A percentile compares a stretch with the other conserved stretches of the same genome.
phyloP scores from a whole-genome alignment of 2,329 filamentous ascomycete genomes.

The Sporothrix pallida region DNA sequence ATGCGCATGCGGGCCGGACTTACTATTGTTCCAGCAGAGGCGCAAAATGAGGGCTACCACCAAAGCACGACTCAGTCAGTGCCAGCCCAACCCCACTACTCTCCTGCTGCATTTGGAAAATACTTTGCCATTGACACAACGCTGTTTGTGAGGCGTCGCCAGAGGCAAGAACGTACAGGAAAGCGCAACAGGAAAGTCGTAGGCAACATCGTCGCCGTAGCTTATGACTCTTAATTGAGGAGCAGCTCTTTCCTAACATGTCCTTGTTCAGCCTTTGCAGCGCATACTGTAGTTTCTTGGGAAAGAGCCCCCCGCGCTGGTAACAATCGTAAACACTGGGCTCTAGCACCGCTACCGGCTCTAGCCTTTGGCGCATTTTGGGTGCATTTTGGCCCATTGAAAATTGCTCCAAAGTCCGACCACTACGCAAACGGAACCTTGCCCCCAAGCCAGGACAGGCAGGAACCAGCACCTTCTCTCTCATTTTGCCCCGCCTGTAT shows the following conservation, averaged over 20 bases:
- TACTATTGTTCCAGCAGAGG: slow-evolving; percentile 32
- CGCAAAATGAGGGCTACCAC: slow-evolving; percentile 33
- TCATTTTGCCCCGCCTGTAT: slow-evolving; percentile 35
- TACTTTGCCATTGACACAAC: slow-evolving; percentile 19
- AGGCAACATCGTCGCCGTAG: background rate
- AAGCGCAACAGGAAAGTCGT: background rate
- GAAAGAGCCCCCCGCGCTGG: background rate
- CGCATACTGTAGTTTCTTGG: background rate
- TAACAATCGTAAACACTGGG: slow-evolving; percentile 15
- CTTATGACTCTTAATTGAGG: background rate
- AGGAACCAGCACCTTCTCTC: slow-evolving; percentile 28
- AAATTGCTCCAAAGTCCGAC: slow-evolving; percentile 25
- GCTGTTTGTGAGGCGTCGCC: background rate
- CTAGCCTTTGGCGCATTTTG: slow-evolving; percentile 4
- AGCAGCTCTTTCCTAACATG: background rate
- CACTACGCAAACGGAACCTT: slow-evolving; percentile 32
- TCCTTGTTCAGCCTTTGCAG: background rate
- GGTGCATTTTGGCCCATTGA: slow-evolving; percentile 4
- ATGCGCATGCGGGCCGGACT: slow-evolving; percentile 29
- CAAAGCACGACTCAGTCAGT: slow-evolving; percentile 13
- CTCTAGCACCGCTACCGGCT: slow-evolving; percentile 2
- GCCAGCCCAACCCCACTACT: slow-evolving; percentile 20
- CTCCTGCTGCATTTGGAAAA: slow-evolving; percentile 21
- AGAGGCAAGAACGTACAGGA: slow-evolving; percentile 12
- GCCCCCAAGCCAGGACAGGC: slow-evolving; percentile 26